Evolutionary conservation across 129 eudicot genomes (phyloP), one percentile per base, ranked within the genome.

Genomic region (Centella asiatica): DNA sequence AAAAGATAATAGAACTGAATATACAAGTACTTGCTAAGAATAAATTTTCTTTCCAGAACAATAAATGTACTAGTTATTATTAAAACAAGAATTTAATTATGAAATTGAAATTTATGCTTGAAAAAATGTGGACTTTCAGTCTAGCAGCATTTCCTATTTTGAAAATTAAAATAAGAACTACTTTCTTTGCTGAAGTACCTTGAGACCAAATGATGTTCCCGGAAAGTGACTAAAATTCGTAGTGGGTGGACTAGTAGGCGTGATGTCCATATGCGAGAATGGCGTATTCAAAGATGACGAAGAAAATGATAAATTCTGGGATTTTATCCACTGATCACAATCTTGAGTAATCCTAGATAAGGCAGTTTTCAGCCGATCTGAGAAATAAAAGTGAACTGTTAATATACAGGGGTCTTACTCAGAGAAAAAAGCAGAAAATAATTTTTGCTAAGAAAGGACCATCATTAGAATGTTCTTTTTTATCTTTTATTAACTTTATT

Each of bases 321-420:
- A 72, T 76, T 78, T 87, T 58, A 87, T 69, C 95, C 96, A 87
- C 66, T 80, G 86, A 57, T 83, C 95, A 62, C 95, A 92, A 73
- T 87, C 99, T 71, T 76, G 84, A 32, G 76, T 54, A 77, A 84
- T 76, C 81, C 96, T 84, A 69, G 90, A 70, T 63, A 92, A 60
- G 36, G 99, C 86, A 49, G 83, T 72, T 77, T 80, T 92, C 63
- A 92, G 78, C 78, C 77, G 88, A 74, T 64, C 99, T 92, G 85
- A 69, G 54, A 61, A 69, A 62, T 76, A 78, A 34, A 75, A 68
- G 28, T 39, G 44, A 58, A 60, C 33, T 26, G 47, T 58, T 40
- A 58, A 10, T 4, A 20, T 9, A n/a, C 34, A 10, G 28, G n/a
- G 48, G 28, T 10, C 40, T 18, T 11, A 23, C 47, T 29, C 34